A percentile compares a stretch with the other conserved stretches of the same genome.
Conservation (phyloP, 2,329 filamentous ascomycete species). For the Penicillium sp. region DNA sequence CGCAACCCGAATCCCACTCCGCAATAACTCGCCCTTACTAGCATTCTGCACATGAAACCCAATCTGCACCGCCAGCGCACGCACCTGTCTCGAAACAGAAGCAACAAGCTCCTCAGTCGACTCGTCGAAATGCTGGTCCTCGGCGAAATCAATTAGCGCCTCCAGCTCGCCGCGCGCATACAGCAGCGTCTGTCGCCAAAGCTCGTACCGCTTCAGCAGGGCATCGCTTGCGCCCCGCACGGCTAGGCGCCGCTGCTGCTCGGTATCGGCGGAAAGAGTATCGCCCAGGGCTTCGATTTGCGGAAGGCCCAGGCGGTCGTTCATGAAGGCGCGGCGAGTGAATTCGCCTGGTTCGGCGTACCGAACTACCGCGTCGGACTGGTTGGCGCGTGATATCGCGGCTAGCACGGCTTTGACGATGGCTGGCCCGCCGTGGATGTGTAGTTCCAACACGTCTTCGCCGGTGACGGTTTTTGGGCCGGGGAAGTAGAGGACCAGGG, state of each 20-base stretch:
- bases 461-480: constrained; percentile 82
- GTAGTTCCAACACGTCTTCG: constrained; percentile 88
- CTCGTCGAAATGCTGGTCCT: constrained; percentile 97
- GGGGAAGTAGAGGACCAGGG: constrained; percentile 81
- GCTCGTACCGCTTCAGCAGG: constrained; percentile 75
- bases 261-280: constrained; percentile 69
- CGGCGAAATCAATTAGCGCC: constrained; percentile 93
- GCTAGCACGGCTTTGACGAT: constrained; percentile 83
- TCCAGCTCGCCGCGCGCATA: constrained; percentile 88
- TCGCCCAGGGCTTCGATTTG: constrained; percentile 71
- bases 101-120: constrained; percentile 70
- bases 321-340: constrained; percentile 86
- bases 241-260: constrained; percentile 87
- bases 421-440: constrained; percentile 89
- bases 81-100: constrained; percentile 68
- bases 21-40: constrained; percentile 77
- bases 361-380: constrained; percentile 55
- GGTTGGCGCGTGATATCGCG: constrained; percentile 62
- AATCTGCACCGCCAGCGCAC: constrained; percentile 63
- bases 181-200: constrained; percentile 75
- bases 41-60: constrained; percentile 72
- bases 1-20: constrained; percentile 82
- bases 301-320: constrained; percentile 79
- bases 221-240: constrained; percentile 73
- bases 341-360: constrained; percentile 97